phyloP scores from a whole-genome alignment of 2,329 filamentous ascomycete species.

The Aureobasidium sp. region DNA sequence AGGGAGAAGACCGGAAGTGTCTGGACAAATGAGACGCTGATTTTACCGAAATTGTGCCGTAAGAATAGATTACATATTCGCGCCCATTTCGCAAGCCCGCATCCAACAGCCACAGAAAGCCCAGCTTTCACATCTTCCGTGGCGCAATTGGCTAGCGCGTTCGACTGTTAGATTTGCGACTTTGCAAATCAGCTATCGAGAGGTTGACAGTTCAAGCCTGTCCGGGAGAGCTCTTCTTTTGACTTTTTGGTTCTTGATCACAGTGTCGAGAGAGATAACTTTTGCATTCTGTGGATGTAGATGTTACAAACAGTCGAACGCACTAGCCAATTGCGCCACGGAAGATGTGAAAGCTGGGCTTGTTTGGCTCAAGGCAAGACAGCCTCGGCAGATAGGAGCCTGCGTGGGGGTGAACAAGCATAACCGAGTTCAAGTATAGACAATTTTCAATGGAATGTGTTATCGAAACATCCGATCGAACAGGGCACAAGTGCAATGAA shows the following conservation, averaged over 20 bases:
- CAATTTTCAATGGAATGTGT: too few species aligned
- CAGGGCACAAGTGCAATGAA: neutral
- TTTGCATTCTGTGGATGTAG: neutral
- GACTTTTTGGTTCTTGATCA: neutral
- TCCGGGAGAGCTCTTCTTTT: neutral
- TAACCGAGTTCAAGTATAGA: too few species aligned
- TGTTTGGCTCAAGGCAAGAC: too few species aligned
- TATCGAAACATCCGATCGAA: too few species aligned
- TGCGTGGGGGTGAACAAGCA: too few species aligned
- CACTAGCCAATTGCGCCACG: neutral
- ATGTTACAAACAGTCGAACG: neutral
- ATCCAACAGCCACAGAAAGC: slow-evolving; percentile 4
- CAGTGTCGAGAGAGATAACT: neutral
- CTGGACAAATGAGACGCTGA: neutral
- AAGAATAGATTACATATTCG: neutral
- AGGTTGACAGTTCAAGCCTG: slow-evolving; percentile 6
- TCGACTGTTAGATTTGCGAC: slow-evolving; percentile 5
- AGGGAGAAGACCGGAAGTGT: neutral
- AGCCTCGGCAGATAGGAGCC: too few species aligned
- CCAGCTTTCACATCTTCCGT: slow-evolving; percentile 7
- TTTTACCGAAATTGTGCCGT: neutral
- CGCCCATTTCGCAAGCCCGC: neutral
- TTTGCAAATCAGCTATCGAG: neutral
- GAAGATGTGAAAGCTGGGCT: neutral
- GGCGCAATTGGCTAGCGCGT: slow-evolving; percentile 17